These are phyloP conservation scores for Pinus tabuliformis DNA, from an alignment of 75 land plant species.

Conservation along the genomic window DNA sequence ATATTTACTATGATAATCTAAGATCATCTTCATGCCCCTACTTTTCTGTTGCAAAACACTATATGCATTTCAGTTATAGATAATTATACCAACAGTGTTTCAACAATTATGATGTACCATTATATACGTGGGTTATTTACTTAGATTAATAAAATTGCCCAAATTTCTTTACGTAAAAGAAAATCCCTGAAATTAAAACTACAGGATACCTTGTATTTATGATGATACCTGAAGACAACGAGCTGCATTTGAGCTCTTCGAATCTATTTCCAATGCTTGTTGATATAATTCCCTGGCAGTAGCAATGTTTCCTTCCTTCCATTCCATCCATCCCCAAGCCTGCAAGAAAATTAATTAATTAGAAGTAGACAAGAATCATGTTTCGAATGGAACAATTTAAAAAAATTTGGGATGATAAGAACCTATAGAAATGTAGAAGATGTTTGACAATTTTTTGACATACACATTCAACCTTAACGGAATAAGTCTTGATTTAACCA, in stretches of 20 bases:
- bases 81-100: too few species aligned
- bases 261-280: slow-evolving; percentile 56
- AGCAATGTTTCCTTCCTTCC: slow-evolving; percentile 89
- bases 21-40: too few species aligned
- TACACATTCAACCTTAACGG: background rate
- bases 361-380: background rate
- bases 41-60: too few species aligned
- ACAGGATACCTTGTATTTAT: background rate
- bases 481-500: background rate
- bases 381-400: background rate
- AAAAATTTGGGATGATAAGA: background rate
- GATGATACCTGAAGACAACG: slow-evolving; percentile 83
- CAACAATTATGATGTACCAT: too few species aligned
- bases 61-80: too few species aligned
- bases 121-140: background rate
- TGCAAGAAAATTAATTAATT: slow-evolving; percentile 15
- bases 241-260: slow-evolving; percentile 76
- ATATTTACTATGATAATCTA: too few species aligned
- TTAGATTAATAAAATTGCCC: background rate
- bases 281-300: slow-evolving; percentile 84
- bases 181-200: background rate
- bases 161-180: background rate
- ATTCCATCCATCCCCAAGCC: slow-evolving; percentile 99
- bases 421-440: background rate
- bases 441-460: background rate